Evolutionary conservation across 1,284 basidiomycete genomes (phyloP).

Genomic region (Leccinum ponderosum): DNA sequence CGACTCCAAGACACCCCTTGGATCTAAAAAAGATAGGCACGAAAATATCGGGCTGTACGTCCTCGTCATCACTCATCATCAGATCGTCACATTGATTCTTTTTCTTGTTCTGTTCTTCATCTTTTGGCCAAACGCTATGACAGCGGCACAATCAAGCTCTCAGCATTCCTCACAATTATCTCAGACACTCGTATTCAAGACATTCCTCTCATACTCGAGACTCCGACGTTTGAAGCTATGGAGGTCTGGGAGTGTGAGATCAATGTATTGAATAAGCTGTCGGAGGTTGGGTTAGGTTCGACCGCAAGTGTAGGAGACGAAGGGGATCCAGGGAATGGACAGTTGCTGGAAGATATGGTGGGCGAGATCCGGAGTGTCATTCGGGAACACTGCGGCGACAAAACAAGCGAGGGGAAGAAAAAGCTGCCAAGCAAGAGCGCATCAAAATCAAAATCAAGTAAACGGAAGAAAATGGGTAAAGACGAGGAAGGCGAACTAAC

Average conservation of each 20-base stretch:
- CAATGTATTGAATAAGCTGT: slow-evolving; percentile 52
- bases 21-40: slow-evolving; percentile 75
- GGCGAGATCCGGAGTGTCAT: slow-evolving; percentile 16
- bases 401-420: slow-evolving; percentile 8
- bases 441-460: slow-evolving; percentile 9
- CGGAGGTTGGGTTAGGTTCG: slow-evolving; percentile 22
- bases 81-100: background rate
- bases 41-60: slow-evolving; percentile 79
- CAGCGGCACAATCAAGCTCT: slow-evolving; percentile 69
- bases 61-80: background rate
- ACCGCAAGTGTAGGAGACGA: background rate
- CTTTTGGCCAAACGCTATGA: background rate
- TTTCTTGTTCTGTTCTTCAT: background rate
- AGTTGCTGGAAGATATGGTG: slow-evolving; percentile 12
- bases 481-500: slow-evolving; percentile 10
- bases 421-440: background rate
- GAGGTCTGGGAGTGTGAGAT: slow-evolving; percentile 78
- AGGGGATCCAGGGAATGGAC: background rate
- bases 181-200: slow-evolving; percentile 66
- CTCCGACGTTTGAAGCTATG: slow-evolving; percentile 63
- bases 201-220: slow-evolving; percentile 84
- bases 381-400: slow-evolving; percentile 13
- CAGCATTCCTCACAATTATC: slow-evolving; percentile 67
- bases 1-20: slow-evolving; percentile 71
- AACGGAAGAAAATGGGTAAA: slow-evolving; percentile 1